Conservation (phyloP, 1,139 yeast species). For the Saccharomycopsis phalli region DNA sequence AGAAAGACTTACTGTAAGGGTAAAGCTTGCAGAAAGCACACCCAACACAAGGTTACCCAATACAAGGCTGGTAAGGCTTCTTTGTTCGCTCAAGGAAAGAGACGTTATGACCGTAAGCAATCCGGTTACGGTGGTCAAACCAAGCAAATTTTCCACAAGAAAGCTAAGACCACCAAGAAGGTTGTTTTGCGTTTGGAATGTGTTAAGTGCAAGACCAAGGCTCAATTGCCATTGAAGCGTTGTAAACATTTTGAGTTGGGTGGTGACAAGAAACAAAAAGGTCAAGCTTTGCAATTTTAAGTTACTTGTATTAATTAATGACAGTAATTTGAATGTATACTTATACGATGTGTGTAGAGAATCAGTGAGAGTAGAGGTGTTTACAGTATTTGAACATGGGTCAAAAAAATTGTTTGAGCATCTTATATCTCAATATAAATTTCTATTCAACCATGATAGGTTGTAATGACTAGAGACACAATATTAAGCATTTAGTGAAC, state of each 20-base stretch:
- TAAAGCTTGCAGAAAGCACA: slow-evolving; percentile 98
- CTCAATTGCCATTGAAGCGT: slow-evolving; percentile 97
- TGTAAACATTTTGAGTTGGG: slow-evolving; percentile 99
- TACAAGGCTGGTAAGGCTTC: slow-evolving; percentile 99
- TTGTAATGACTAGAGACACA: no score
- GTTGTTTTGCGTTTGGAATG: slow-evolving; percentile 99
- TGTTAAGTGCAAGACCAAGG: slow-evolving; percentile 97
- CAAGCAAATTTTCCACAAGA: slow-evolving; percentile 99
- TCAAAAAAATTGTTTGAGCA: no score
- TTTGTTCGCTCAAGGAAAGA: slow-evolving; percentile 98
- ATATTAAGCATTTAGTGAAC: no score
- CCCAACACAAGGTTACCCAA: slow-evolving; percentile 99
- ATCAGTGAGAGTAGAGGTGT: no score
- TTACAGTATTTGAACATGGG: no score
- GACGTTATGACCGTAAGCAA: slow-evolving; percentile 99
- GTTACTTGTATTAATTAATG: no score
- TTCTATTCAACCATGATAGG: no score
- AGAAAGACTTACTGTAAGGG: slow-evolving; percentile 99
- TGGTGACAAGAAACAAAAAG: slow-evolving; percentile 99
- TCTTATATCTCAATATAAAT: no score
- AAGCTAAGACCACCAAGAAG: slow-evolving; percentile 99
- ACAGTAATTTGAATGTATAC: not conserved
- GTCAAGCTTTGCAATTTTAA: slow-evolving; percentile 95
- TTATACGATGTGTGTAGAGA: no score
- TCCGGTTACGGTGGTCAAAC: slow-evolving; percentile 99